These are phyloP conservation scores for Turnera subulata DNA, from an alignment of 345 rosid species.

Conservation along the genomic window DNA sequence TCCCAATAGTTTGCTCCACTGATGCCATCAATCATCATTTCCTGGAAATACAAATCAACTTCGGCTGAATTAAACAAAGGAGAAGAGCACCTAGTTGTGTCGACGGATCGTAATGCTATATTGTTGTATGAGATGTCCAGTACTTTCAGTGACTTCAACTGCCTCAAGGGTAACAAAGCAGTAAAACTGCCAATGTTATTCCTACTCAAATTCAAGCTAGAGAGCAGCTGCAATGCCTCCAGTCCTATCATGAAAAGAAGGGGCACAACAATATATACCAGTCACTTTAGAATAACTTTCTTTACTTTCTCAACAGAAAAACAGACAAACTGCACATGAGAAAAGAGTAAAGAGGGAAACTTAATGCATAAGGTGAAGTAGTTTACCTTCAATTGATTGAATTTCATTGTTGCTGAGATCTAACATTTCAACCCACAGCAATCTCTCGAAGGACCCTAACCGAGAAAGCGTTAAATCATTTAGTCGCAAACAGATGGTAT, in stretches of 20 bases:
- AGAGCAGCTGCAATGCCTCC: conserved; percentile 71
- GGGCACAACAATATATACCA: too few relatives aligned
- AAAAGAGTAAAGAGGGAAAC: too few relatives aligned
- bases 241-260: neutral
- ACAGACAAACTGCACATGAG: too few relatives aligned
- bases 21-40: conserved; percentile 19
- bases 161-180: conserved; percentile 67
- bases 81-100: conserved; percentile 73
- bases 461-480: conserved; percentile 68
- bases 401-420: conserved; percentile 88
- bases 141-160: conserved; percentile 54
- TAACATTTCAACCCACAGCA: conserved; percentile 86
- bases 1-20: conserved; percentile 54
- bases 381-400: conserved; percentile 72
- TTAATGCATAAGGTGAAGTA: too few relatives aligned
- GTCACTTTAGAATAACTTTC: too few relatives aligned
- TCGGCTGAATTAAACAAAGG: conserved; percentile 63
- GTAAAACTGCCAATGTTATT: conserved; percentile 66
- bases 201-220: conserved; percentile 60
- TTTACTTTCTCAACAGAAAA: too few relatives aligned
- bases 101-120: conserved; percentile 77
- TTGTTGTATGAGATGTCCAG: conserved; percentile 76
- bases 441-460: conserved; percentile 58
- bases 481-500: conserved; percentile 54
- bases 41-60: conserved; percentile 35